Evolutionary conservation across 306 rosid genomes (phyloP).

Genomic region (Lathyrus tuberosus): DNA sequence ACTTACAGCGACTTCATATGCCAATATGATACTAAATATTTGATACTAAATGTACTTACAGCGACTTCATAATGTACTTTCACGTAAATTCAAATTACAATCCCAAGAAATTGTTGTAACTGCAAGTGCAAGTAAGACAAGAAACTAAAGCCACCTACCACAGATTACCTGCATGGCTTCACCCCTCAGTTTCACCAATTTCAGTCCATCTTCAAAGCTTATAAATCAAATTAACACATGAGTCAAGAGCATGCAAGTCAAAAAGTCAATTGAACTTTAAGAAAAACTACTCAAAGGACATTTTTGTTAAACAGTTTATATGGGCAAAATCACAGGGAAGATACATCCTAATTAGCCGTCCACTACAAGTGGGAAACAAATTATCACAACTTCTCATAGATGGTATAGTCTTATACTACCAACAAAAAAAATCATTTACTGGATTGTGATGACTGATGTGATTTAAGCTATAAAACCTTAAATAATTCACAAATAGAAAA

Average conservation of each 20-base stretch:
- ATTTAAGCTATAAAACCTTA: constrained; percentile 25
- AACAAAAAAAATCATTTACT: background rate
- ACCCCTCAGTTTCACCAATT: constrained; percentile 94
- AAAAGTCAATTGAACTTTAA: constrained; percentile 31
- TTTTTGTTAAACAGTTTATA: constrained; percentile 6
- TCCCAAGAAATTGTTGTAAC: background rate
- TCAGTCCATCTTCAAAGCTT: constrained; percentile 99
- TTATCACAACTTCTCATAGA: constrained; percentile 3
- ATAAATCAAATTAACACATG: constrained; percentile 40
- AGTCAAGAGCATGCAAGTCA: constrained; percentile 25
- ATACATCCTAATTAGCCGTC: constrained; percentile 4
- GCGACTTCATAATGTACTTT: too few relatives aligned
- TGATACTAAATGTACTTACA: too few relatives aligned
- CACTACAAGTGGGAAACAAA: constrained; percentile 7
- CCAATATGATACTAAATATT: too few relatives aligned
- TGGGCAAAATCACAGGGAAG: constrained; percentile 22
- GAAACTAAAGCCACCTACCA: constrained; percentile 29
- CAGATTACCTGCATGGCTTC: constrained; percentile 96
- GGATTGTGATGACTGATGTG: background rate
- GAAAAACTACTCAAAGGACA: constrained; percentile 18
- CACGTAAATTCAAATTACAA: background rate
- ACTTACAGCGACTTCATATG: too few relatives aligned
- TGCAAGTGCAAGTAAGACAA: constrained; percentile 7
- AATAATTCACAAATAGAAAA: constrained; percentile 13
- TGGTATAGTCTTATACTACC: background rate